phyloP scores from a whole-genome alignment of 257 asterid genomes.

The Penstemon newberryi region DNA sequence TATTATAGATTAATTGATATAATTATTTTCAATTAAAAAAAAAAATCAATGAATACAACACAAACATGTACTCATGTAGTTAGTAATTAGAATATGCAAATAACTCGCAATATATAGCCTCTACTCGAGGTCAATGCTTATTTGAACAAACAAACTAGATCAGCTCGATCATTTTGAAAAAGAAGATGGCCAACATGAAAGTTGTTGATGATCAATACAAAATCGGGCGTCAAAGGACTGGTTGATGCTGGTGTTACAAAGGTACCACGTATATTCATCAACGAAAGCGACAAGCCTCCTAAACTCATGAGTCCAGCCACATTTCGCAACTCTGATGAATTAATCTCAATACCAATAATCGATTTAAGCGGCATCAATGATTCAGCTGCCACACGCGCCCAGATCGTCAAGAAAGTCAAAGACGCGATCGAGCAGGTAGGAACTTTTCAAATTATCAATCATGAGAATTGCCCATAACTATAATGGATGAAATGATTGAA shows the following conservation, averaged over 20 bases:
- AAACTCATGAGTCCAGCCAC: neutral
- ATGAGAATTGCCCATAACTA: slow-evolving; percentile 33
- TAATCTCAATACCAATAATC: slow-evolving; percentile 27
- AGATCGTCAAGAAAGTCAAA: slow-evolving; percentile 24
- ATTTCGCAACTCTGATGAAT: too few species aligned
- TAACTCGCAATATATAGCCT: too few species aligned
- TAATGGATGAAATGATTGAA: slow-evolving; percentile 21
- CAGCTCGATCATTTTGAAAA: too few species aligned
- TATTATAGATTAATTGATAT: too few species aligned
- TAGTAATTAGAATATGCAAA: too few species aligned
- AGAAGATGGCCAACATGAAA: too few species aligned
- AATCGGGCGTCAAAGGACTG: slow-evolving; percentile 41
- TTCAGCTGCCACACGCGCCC: neutral
- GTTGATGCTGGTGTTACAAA: slow-evolving; percentile 32
- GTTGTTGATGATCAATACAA: neutral
- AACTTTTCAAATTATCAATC: slow-evolving; percentile 38
- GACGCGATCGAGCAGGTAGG: slow-evolving; percentile 39
- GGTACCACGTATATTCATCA: slow-evolving; percentile 32
- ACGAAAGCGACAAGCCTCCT: neutral
- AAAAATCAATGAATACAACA: too few species aligned
- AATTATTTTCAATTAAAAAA: too few species aligned
- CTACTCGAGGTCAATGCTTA: too few species aligned
- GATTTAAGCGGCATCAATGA: slow-evolving; percentile 29
- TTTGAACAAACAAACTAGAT: too few species aligned
- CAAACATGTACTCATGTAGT: too few species aligned